A percentile compares a stretch with the other conserved stretches of the same genome.
phyloP scores from a whole-genome alignment of 805 yeast species.

The Saccharomycopsis sp. region DNA sequence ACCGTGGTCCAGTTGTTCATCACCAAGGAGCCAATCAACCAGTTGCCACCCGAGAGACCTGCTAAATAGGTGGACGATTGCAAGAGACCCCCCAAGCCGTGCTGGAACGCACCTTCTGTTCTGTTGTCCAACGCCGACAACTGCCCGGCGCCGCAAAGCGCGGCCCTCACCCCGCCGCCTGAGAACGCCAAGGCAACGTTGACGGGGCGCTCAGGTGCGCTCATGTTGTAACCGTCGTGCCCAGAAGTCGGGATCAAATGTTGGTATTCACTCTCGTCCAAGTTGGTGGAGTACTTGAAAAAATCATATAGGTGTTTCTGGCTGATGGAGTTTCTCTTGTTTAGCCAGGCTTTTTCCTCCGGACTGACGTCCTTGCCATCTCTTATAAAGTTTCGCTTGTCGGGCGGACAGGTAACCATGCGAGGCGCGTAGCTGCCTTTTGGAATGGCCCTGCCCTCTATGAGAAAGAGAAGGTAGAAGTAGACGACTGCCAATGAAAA shows the following conservation, averaged over 20 bases:
- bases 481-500: too few relatives aligned
- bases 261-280: slow-evolving; percentile 27
- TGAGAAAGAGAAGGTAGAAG: too few relatives aligned
- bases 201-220: slow-evolving; percentile 31
- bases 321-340: slow-evolving; percentile 38
- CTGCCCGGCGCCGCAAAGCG: slow-evolving; percentile 79
- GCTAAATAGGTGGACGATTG: slow-evolving; percentile 63
- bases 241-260: slow-evolving; percentile 29
- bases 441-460: too few relatives aligned
- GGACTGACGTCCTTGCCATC: slow-evolving; percentile 37
- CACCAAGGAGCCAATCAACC: slow-evolving; percentile 65
- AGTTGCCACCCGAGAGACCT: slow-evolving; percentile 81
- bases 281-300: slow-evolving; percentile 29
- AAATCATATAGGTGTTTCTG: slow-evolving; percentile 38
- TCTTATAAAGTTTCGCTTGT: slow-evolving; percentile 25
- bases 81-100: slow-evolving; percentile 65
- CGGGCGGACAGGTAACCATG: slow-evolving; percentile 45
- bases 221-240: slow-evolving; percentile 38
- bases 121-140: slow-evolving; percentile 71
- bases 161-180: slow-evolving; percentile 92
- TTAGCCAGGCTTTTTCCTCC: slow-evolving; percentile 46
- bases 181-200: slow-evolving; percentile 54
- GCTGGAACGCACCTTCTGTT: slow-evolving; percentile 43
- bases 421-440: slow-evolving; percentile 47
- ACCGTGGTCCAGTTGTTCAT: slow-evolving; percentile 68